Conservation (phyloP, 768 basidiomycete genomes). For the Boletus eberwhitei region DNA sequence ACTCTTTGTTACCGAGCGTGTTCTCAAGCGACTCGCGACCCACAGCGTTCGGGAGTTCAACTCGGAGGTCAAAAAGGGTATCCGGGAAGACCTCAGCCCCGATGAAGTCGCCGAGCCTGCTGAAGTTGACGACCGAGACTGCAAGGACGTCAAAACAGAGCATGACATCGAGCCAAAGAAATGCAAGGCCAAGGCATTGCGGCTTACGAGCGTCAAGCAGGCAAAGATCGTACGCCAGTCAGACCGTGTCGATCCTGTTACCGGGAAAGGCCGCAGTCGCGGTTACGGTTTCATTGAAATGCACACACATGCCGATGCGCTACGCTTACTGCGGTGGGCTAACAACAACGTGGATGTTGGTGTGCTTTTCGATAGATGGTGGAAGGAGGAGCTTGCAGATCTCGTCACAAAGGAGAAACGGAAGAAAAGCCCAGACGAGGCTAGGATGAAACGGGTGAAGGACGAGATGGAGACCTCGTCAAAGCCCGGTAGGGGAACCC, state of each 20-base stretch:
- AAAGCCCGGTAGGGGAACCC: conserved; percentile 43
- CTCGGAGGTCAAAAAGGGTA: conserved; percentile 63
- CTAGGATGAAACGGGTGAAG: conserved; percentile 56
- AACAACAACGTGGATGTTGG: conserved; percentile 80
- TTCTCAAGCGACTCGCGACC: conserved; percentile 82
- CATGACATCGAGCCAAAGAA: conserved; percentile 24
- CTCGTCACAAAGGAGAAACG: conserved; percentile 53
- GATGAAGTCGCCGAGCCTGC: conserved; percentile 65
- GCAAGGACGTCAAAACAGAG: conserved; percentile 26
- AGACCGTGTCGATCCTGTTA: conserved; percentile 86
- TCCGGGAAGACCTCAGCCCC: conserved; percentile 54
- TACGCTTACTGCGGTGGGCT: conserved; percentile 89
- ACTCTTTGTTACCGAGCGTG: conserved; percentile 82
- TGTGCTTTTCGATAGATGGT: conserved; percentile 73
- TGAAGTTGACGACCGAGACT: conserved; percentile 27
- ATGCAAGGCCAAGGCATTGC: conserved; percentile 22
- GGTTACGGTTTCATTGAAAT: conserved; percentile 97
- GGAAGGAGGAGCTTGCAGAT: conserved; percentile 71
- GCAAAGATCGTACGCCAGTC: conserved; percentile 87
- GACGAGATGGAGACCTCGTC: conserved; percentile 43
- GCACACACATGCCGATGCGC: conserved; percentile 81
- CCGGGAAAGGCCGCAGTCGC: conserved; percentile 82
- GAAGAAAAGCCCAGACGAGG: conserved; percentile 45
- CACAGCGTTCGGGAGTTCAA: conserved; percentile 81
- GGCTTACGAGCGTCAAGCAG: conserved; percentile 67